Conservation (phyloP, 225 moss, liverwort and hornwort genomes). For the Pseudisothecium myosuroides region DNA sequence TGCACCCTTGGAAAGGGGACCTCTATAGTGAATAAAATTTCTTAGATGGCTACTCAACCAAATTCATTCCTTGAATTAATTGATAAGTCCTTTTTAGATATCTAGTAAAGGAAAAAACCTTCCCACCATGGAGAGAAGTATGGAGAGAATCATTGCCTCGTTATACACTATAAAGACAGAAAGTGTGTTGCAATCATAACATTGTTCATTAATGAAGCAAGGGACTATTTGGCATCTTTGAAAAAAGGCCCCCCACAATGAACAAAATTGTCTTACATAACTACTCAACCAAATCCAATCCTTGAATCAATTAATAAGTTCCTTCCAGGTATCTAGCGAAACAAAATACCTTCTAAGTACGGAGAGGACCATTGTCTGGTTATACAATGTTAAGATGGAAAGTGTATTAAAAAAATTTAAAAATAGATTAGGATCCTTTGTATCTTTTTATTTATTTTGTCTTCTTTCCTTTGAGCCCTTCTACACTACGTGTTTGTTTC, state of each 20-base stretch:
- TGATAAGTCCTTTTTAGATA: not conserved
- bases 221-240: too few species aligned
- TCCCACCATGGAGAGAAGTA: not conserved
- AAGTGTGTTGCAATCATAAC: not conserved
- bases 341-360: too few species aligned
- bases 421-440: not conserved
- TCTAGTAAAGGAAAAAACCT: not conserved
- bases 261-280: too few species aligned
- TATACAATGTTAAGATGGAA: not conserved
- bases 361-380: fast-evolving
- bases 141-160: not conserved
- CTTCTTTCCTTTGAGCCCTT: fast-evolving
- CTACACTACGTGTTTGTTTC: not conserved
- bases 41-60: not conserved
- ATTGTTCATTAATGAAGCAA: too few species aligned
- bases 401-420: not conserved
- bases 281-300: too few species aligned
- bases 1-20: not conserved
- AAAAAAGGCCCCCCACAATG: fast-evolving
- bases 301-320: too few species aligned
- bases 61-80: not conserved
- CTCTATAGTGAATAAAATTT: not conserved
- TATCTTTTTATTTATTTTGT: not conserved
- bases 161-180: not conserved
- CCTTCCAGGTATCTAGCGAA: too few species aligned